These are phyloP conservation scores for Epithele typhae DNA, from an alignment of 768 basidiomycete genomes.

Conservation along the genomic window DNA sequence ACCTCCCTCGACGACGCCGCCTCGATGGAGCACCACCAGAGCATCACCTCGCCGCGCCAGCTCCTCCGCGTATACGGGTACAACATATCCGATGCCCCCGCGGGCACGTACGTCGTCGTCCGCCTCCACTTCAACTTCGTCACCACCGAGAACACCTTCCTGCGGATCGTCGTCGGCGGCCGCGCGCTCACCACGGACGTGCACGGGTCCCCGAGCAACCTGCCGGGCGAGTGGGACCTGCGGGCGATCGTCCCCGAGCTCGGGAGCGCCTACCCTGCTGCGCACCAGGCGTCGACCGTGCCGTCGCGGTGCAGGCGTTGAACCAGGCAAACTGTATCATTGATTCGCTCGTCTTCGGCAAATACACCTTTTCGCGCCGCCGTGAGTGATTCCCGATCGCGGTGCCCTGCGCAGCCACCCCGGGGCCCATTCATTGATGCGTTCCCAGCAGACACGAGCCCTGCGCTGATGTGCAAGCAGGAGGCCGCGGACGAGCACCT, in stretches of 20 bases:
- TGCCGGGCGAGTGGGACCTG: constrained; percentile 59
- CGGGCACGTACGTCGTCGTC: constrained; percentile 60
- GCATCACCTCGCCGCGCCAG: constrained; percentile 38
- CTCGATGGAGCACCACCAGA: not conserved
- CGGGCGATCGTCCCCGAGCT: constrained; percentile 57
- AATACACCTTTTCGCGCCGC: constrained; percentile 59
- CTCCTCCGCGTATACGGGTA: constrained; percentile 65
- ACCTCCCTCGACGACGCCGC: too few relatives aligned
- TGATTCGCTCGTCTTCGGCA: constrained; percentile 67
- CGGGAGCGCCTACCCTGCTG: constrained; percentile 21
- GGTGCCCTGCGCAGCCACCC: too few relatives aligned
- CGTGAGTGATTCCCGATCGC: too few relatives aligned
- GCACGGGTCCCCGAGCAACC: constrained; percentile 41
- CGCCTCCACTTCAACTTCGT: constrained; percentile 53
- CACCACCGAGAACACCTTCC: constrained; percentile 47
- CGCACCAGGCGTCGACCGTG: constrained; percentile 35
- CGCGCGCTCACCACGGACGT: constrained; percentile 68
- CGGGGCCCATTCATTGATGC: too few relatives aligned
- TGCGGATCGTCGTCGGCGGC: constrained; percentile 71
- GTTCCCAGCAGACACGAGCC: constrained; percentile 4
- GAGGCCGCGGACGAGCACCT: constrained; percentile 1
- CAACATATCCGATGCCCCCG: constrained; percentile 58
- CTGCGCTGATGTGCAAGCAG: constrained; percentile 9
- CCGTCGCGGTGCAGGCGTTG: constrained; percentile 60
- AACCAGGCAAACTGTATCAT: constrained; percentile 49